A percentile compares a stretch with the other conserved stretches of the same genome.
phyloP scores from a whole-genome alignment of 495 filamentous ascomycete genomes.

The Aspergillus biplanus region DNA sequence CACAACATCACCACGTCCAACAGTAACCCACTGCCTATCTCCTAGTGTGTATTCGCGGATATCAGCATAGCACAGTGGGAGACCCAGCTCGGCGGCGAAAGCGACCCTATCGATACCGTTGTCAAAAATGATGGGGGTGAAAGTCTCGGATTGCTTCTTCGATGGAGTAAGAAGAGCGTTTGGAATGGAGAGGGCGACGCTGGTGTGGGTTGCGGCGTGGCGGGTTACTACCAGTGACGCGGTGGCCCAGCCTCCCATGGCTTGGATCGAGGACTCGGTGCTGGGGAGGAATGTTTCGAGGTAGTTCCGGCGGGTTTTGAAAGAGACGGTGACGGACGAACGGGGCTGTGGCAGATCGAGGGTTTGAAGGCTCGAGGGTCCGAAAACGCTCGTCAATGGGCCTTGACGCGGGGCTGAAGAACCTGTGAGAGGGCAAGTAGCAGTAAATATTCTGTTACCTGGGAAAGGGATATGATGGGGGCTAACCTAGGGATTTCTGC shows the following conservation, averaged over 20 bases:
- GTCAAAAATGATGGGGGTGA: too few species aligned
- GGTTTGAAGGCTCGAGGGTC: neutral
- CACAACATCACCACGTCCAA: too few species aligned
- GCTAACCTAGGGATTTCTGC: neutral
- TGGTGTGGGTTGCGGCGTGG: neutral
- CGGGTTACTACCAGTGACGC: neutral
- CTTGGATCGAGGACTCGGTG: neutral
- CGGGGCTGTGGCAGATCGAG: too few species aligned
- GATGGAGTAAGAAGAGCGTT: neutral
- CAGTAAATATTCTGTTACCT: neutral
- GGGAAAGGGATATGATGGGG: neutral
- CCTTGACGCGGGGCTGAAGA: neutral
- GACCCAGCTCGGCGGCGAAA: too few species aligned
- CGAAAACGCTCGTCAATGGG: neutral
- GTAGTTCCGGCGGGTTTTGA: slow-evolving; percentile 5
- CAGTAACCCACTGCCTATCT: too few species aligned
- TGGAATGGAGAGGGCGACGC: neutral
- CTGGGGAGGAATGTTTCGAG: slow-evolving; percentile 3
- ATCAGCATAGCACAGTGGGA: too few species aligned
- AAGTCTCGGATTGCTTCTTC: too few species aligned
- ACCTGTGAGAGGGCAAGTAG: neutral
- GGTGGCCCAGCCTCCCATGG: slow-evolving; percentile 1
- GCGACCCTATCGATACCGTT: too few species aligned
- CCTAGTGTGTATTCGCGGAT: too few species aligned
- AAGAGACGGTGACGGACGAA: neutral